Evolutionary conservation across 2,329 filamentous ascomycete genomes (phyloP), one percentile per base, ranked within the genome.

Genomic region (Penicillium sp.): DNA sequence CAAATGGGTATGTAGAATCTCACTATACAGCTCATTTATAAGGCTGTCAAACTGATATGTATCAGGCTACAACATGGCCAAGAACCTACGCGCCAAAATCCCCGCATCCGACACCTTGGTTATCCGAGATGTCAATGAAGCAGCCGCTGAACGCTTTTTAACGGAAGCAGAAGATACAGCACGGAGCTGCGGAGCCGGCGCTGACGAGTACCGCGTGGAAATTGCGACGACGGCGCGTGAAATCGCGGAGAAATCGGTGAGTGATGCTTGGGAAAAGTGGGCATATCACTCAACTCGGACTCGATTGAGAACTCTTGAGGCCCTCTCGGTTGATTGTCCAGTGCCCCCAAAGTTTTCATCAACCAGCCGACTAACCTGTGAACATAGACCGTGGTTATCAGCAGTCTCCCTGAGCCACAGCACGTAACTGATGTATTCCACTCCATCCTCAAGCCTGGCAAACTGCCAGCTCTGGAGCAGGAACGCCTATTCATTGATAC

Each of bases 401-500:
- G 93, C 13, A 92, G 91, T 57, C 84, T 99, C 1, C 95, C 95
- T 0, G 91, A 96, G 67, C 91, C 93, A 1, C 83, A 88, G 27
- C 93, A 98, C 71, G 93, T 98, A 56, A 89, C 90, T 70, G 84
- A 84, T 51, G 91, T 96, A 39, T 97, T 92, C 74, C 79, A 85
- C 47, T 83, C 88, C 53, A 92, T 98, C 71, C 80, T 96, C 45
- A 81, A 84, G 47, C 78, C 82, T 2, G 78, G 82, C 6, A 58
- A 68, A 3, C 79, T 87, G 5, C 79, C 82, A 7, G 74, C 74
- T 31, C 69, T 80, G 2, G 77, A 79, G 41, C 82, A 82, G 50
- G 79, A 88, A 56, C 87, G 92, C 39, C 78, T 97, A 56, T 97
- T 96, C 74, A 95, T 99, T 70, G 95, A 99, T 75, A 93, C 90